phyloP scores from a whole-genome alignment of 805 yeast genomes.

The Candida caryicola region DNA sequence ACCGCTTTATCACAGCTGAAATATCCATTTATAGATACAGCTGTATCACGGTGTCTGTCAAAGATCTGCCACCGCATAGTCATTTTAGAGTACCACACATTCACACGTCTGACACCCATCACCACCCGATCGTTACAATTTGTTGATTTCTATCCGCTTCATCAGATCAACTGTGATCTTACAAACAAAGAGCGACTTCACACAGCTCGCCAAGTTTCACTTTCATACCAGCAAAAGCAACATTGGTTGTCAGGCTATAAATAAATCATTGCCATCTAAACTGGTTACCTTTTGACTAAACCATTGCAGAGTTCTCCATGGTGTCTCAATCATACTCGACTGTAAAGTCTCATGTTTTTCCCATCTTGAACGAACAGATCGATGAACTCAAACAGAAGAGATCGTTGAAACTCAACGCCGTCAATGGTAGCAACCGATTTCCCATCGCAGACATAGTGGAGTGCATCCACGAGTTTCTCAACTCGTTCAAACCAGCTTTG shows the following conservation, averaged over 20 bases:
- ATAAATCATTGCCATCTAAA: too few relatives aligned
- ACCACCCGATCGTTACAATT: too few relatives aligned
- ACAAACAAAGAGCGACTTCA: too few relatives aligned
- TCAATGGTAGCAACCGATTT: conserved; percentile 1
- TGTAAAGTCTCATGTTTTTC: conserved; percentile 6
- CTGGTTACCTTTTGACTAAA: too few relatives aligned
- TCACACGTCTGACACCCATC: too few relatives aligned
- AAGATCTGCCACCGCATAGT: too few relatives aligned
- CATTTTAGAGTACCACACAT: too few relatives aligned
- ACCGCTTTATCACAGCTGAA: background rate
- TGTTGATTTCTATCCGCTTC: too few relatives aligned
- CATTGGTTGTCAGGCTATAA: too few relatives aligned
- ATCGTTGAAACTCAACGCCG: conserved; percentile 12
- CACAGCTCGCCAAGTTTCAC: too few relatives aligned
- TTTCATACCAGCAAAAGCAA: too few relatives aligned
- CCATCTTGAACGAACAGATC: conserved; percentile 12
- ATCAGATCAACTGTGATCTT: too few relatives aligned
- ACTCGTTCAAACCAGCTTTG: conserved; percentile 12
- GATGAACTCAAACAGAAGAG: conserved; percentile 13
- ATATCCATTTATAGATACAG: background rate
- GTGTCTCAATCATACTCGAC: conserved; percentile 5
- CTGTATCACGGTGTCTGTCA: background rate
- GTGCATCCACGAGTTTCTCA: conserved; percentile 11
- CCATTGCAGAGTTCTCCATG: background rate
- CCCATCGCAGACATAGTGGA: conserved; percentile 10